phyloP scores from a whole-genome alignment of 345 rosid genomes.

The Rubroshorea leprosula region DNA sequence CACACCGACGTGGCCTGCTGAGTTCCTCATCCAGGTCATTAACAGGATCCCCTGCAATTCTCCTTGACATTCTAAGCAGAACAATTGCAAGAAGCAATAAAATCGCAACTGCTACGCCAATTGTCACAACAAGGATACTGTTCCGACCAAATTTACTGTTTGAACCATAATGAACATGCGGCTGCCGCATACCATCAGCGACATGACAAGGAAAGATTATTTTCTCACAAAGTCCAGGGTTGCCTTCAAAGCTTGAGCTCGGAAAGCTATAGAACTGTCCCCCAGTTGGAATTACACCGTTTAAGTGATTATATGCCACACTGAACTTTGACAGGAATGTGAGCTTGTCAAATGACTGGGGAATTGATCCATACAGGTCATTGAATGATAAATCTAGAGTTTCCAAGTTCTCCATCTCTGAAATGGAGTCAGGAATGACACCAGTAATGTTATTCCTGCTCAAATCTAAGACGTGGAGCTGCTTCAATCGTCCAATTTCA shows the following conservation, averaged over 20 bases:
- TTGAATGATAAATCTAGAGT: slow-evolving; percentile 14
- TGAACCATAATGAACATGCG: slow-evolving; percentile 11
- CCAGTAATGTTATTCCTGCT: slow-evolving; percentile 3
- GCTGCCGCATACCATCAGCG: neutral
- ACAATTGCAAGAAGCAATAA: slow-evolving; percentile 46
- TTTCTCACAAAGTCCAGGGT: slow-evolving; percentile 61
- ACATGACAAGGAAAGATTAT: slow-evolving; percentile 39
- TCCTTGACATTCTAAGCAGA: slow-evolving; percentile 55
- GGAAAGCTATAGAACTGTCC: slow-evolving; percentile 76
- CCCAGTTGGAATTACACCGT: slow-evolving; percentile 52
- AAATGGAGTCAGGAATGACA: neutral
- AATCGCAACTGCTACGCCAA: slow-evolving; percentile 55
- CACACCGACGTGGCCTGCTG: slow-evolving; percentile 27
- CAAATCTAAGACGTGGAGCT: slow-evolving; percentile 45
- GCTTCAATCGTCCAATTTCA: slow-evolving; percentile 49
- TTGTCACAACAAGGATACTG: slow-evolving; percentile 56
- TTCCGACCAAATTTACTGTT: slow-evolving; percentile 42
- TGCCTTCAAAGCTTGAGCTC: slow-evolving; percentile 75
- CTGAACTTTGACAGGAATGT: slow-evolving; percentile 52
- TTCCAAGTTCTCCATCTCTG: neutral
- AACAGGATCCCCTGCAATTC: slow-evolving; percentile 33
- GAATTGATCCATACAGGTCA: slow-evolving; percentile 36
- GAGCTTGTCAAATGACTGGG: slow-evolving; percentile 31
- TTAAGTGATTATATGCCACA: slow-evolving; percentile 50
- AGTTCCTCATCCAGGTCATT: slow-evolving; percentile 41